These are phyloP conservation scores for Ichthyophthirius multifiliis DNA, from an alignment of 169 alveolate species.

Conservation along the genomic window DNA sequence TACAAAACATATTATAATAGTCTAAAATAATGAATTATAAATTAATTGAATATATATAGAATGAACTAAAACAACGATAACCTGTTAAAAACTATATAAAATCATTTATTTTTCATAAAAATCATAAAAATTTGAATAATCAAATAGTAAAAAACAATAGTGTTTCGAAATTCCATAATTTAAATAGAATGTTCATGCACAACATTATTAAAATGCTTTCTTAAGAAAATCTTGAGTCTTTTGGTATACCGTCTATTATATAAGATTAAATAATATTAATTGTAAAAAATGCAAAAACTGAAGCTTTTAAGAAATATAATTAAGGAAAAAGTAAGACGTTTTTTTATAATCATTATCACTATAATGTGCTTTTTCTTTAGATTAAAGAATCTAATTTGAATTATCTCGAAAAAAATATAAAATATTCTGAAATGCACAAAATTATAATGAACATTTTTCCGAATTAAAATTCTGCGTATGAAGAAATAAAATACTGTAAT, in stretches of 20 bases:
- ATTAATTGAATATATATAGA: neutral
- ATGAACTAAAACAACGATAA: neutral
- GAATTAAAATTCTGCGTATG: neutral
- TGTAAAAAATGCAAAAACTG: neutral
- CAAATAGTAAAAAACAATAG: neutral
- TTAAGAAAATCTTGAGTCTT: neutral
- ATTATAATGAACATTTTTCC: neutral
- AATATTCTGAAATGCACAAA: neutral
- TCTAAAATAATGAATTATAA: no score
- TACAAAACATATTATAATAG: no score
- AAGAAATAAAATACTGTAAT: neutral
- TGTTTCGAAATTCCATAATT: neutral
- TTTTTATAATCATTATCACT: neutral
- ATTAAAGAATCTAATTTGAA: neutral
- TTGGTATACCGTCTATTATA: neutral
- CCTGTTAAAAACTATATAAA: neutral
- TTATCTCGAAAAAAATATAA: neutral
- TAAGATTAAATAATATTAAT: neutral
- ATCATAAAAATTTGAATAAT: neutral
- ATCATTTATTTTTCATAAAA: slow-evolving; percentile 1
- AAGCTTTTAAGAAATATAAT: neutral
- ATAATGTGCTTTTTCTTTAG: neutral
- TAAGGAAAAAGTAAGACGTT: neutral
- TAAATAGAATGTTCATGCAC: slow-evolving; percentile 2
- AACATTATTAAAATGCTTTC: neutral